Conservation (phyloP, 257 asterid species). For the Solanum megistacrolobum region DNA sequence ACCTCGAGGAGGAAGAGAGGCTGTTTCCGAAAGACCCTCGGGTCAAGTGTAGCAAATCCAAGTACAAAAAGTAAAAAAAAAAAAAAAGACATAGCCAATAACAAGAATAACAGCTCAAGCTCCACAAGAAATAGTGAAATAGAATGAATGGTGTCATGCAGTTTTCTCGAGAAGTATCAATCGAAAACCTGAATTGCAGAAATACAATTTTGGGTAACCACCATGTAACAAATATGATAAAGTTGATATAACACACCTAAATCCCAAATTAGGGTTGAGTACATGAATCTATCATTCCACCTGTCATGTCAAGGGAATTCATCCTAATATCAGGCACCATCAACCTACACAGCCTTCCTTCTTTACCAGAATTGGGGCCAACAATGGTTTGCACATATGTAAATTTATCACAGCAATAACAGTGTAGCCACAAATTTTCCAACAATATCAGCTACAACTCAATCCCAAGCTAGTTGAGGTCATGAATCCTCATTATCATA, state of each 20-base stretch:
- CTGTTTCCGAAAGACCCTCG: neutral
- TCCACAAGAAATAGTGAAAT: neutral
- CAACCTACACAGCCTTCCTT: neutral
- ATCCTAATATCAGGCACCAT: neutral
- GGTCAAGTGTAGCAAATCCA: neutral
- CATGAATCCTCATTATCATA: neutral
- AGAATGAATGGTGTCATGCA: neutral
- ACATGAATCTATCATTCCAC: neutral
- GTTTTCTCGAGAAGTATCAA: neutral
- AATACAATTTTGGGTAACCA: neutral
- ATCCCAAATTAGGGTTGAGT: neutral
- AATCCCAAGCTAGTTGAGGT: neutral
- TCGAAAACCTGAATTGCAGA: neutral
- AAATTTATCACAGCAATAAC: neutral
- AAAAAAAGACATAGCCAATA: neutral
- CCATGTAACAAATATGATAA: neutral
- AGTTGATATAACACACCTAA: neutral
- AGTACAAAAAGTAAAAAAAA: neutral
- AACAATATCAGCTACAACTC: neutral
- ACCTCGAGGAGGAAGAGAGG: neutral
- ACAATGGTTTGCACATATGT: neutral
- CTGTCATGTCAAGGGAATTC: neutral
- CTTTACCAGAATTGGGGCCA: neutral
- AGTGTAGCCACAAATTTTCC: neutral
- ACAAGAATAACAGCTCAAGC: neutral